These are phyloP conservation scores for Boletus fagicola DNA, from an alignment of 768 basidiomycete species.

Conservation along the genomic window DNA sequence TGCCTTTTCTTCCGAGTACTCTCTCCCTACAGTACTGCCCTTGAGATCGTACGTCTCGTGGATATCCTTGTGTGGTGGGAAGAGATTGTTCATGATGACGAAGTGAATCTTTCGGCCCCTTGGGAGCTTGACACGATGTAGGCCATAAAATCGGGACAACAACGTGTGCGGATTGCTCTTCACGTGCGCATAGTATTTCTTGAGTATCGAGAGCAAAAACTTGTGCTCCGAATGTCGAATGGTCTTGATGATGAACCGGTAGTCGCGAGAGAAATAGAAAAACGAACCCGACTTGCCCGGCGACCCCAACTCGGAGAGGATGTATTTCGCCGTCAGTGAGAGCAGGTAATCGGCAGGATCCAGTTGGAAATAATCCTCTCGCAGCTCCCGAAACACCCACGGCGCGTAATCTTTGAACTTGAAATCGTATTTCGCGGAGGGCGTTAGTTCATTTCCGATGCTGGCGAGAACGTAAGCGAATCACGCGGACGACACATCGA, in stretches of 20 bases:
- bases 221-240: slow-evolving; percentile 94
- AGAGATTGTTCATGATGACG: slow-evolving; percentile 99
- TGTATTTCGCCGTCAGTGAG: slow-evolving; percentile 95
- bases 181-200: slow-evolving; percentile 81
- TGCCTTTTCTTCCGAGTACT: slow-evolving; percentile 82
- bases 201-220: slow-evolving; percentile 83
- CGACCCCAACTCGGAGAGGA: slow-evolving; percentile 94
- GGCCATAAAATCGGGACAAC: slow-evolving; percentile 91
- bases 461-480: slow-evolving; percentile 38
- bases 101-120: slow-evolving; percentile 95
- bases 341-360: slow-evolving; percentile 98
- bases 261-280: slow-evolving; percentile 98
- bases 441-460: slow-evolving; percentile 96
- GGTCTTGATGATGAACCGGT: slow-evolving; percentile 99
- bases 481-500: background rate
- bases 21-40: slow-evolving; percentile 86
- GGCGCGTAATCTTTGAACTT: slow-evolving; percentile 99
- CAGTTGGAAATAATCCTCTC: slow-evolving; percentile 91
- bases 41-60: slow-evolving; percentile 99
- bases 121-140: slow-evolving; percentile 96
- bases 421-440: slow-evolving; percentile 97
- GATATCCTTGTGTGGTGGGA: slow-evolving; percentile 94
- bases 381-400: slow-evolving; percentile 93
- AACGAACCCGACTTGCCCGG: slow-evolving; percentile 99
- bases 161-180: slow-evolving; percentile 91